Conservation (phyloP, 768 basidiomycete species). For the Phlebiopsis flavidoalba region DNA sequence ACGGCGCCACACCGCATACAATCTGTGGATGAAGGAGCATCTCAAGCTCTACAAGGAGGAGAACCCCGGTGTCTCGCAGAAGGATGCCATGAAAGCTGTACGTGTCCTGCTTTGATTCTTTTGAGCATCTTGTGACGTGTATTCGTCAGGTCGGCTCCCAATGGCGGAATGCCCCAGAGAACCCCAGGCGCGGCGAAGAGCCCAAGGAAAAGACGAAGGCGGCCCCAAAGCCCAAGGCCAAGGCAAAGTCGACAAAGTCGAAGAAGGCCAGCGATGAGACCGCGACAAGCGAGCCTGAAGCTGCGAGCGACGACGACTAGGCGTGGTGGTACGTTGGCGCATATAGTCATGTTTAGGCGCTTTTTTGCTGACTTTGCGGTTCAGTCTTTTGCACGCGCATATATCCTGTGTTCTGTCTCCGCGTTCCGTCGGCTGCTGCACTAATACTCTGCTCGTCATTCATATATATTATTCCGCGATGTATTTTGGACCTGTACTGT, state of each 20-base stretch:
- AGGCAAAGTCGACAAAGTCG: slow-evolving; percentile 12
- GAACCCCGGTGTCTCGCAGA: slow-evolving; percentile 42
- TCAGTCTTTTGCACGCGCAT: neutral
- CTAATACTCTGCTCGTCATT: neutral
- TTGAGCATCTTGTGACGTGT: neutral
- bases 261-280: slow-evolving; percentile 21
- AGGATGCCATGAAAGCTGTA: slow-evolving; percentile 50
- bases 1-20: slow-evolving; percentile 58
- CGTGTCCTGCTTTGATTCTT: neutral
- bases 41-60: slow-evolving; percentile 55
- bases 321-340: neutral
- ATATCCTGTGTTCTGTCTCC: neutral
- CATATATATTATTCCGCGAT: neutral
- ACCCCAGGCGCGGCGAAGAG: slow-evolving; percentile 57
- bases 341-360: neutral
- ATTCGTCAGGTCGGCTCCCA: slow-evolving; percentile 43
- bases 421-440: neutral
- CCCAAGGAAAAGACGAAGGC: slow-evolving; percentile 32
- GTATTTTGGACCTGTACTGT: neutral
- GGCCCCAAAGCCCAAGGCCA: slow-evolving; percentile 15
- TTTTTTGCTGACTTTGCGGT: neutral
- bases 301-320: slow-evolving; percentile 5
- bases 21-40: slow-evolving; percentile 49
- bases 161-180: slow-evolving; percentile 59
- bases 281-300: slow-evolving; percentile 12